Percentiles rank a stretch among this genome's conserved stretches.
Conservation (phyloP, 2,329 filamentous ascomycete species). For the Rhynchosporium agropyri region DNA sequence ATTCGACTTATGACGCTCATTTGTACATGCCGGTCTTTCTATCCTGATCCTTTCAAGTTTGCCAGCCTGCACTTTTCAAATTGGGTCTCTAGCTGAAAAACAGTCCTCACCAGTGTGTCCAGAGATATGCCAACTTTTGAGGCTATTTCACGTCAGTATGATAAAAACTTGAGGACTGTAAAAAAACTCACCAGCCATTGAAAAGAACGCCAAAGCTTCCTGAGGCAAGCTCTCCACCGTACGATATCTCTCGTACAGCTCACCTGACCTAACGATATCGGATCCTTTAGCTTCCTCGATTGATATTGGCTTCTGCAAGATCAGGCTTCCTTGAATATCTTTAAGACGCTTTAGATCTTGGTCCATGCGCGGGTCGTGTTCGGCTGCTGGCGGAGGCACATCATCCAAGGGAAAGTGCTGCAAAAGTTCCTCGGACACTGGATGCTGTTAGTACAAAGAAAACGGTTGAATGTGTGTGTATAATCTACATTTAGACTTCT, state of each 20-base stretch:
- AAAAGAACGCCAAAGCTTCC: slow-evolving; percentile 48
- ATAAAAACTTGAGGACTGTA: neutral
- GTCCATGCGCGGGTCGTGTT: slow-evolving; percentile 36
- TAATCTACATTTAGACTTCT: slow-evolving; percentile 44
- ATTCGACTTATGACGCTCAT: too few species aligned
- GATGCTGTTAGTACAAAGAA: slow-evolving; percentile 7
- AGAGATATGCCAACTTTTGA: slow-evolving; percentile 35
- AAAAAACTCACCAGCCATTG: slow-evolving; percentile 44
- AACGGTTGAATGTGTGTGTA: neutral
- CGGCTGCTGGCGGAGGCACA: slow-evolving; percentile 17
- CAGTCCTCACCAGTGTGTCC: slow-evolving; percentile 34
- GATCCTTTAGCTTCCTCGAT: slow-evolving; percentile 25
- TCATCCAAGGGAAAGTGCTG: slow-evolving; percentile 43
- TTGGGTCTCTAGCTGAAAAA: slow-evolving; percentile 38
- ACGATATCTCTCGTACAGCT: slow-evolving; percentile 44
- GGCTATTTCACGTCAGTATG: slow-evolving; percentile 30
- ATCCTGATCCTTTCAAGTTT: slow-evolving; percentile 27
- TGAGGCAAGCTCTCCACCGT: slow-evolving; percentile 48
- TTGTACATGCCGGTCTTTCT: too few species aligned
- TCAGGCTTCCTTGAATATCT: slow-evolving; percentile 34
- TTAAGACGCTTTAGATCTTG: slow-evolving; percentile 32
- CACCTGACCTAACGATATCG: slow-evolving; percentile 40
- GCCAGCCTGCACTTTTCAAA: slow-evolving; percentile 38
- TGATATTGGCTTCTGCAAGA: slow-evolving; percentile 37
- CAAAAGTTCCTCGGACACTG: slow-evolving; percentile 42